phyloP scores from a whole-genome alignment of 768 basidiomycete genomes.

The Amanita brunnescens region DNA sequence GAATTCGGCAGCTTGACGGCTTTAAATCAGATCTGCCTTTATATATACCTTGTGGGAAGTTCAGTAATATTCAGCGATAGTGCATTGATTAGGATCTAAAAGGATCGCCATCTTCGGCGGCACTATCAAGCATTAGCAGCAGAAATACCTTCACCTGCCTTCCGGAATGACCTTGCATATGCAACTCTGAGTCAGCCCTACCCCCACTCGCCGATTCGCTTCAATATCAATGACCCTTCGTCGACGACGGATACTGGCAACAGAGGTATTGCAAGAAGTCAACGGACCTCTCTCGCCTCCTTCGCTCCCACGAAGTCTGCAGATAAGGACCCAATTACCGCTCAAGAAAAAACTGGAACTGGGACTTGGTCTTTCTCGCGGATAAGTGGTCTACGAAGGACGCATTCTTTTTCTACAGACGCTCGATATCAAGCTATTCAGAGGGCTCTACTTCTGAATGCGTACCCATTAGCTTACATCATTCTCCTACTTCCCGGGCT shows the following conservation, averaged over 20 bases:
- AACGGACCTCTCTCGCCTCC: too few relatives aligned
- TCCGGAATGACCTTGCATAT: not conserved
- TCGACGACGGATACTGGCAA: not conserved
- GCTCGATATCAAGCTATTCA: not conserved
- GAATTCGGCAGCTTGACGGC: not conserved
- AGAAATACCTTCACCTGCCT: not conserved
- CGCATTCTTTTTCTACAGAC: not conserved
- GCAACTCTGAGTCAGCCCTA: not conserved
- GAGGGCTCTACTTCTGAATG: slow-evolving; percentile 9
- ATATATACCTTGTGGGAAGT: slow-evolving; percentile 2
- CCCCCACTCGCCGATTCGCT: not conserved
- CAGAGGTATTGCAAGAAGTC: too few relatives aligned
- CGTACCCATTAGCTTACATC: slow-evolving; percentile 13
- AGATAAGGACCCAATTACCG: too few relatives aligned
- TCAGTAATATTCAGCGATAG: not conserved
- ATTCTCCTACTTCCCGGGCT: slow-evolving; percentile 11
- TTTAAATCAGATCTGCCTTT: not conserved
- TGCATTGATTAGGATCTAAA: not conserved
- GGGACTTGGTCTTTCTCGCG: not conserved
- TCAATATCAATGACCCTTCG: not conserved
- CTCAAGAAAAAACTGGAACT: too few relatives aligned
- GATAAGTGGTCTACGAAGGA: not conserved
- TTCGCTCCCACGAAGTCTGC: too few relatives aligned
- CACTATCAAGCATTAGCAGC: slow-evolving; percentile 1
- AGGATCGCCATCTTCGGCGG: slow-evolving; percentile 2